Base-by-base conservation (phyloP, 2,329 filamentous ascomycete genomes). In the Cladosporium sp. region DNA sequence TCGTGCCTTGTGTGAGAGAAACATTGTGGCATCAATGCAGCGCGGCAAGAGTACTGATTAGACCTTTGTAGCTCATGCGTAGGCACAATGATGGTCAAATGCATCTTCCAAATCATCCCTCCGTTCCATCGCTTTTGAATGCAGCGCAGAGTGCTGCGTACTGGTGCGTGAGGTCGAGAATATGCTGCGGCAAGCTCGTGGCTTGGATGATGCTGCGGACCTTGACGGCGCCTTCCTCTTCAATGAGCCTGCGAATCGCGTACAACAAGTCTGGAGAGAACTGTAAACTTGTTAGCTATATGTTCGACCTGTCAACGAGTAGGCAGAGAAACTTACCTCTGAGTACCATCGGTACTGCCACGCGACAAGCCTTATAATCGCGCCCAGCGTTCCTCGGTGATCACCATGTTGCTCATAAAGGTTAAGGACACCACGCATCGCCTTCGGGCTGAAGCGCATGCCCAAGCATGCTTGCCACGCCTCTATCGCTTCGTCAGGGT, bases 281-380 rank as follows among this genome's bases (percentile, higher is more conserved):
- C 84, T 87, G 60, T 25, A n/a, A 12, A 6, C 19, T 20, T 4
- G 25, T 63, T 45, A 64, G 58, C 55, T 45, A 17, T 44, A 13
- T 22, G 25, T 25, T 22, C 8, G 24, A 32, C 19, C 34, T 15
- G 28, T 5, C 25, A 45, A 22, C 22, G 32, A 24, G 36, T 15
- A 42, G 13, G n/a, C 42, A 56, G 9, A 6, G 8, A 1, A 20
- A 61, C 76, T 68, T 73, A 87, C 85, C 83, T 99, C 94, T 57
- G 92, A 97, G 77, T 99, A 99, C 94, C 94, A 99, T 65, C 94
- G 83, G 76, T 97, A 99, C 76, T 99, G 94, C 94, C 94, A 99
- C 12, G 93, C 94, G 34, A 97, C 90, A 40, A 99, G 79, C 53
- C 91, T 82, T 64, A 99, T 97, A 58, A 97, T 80, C n/a, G 90